Base-by-base conservation (phyloP, 139 green algal species). In the Coelastrella sp. region DNA sequence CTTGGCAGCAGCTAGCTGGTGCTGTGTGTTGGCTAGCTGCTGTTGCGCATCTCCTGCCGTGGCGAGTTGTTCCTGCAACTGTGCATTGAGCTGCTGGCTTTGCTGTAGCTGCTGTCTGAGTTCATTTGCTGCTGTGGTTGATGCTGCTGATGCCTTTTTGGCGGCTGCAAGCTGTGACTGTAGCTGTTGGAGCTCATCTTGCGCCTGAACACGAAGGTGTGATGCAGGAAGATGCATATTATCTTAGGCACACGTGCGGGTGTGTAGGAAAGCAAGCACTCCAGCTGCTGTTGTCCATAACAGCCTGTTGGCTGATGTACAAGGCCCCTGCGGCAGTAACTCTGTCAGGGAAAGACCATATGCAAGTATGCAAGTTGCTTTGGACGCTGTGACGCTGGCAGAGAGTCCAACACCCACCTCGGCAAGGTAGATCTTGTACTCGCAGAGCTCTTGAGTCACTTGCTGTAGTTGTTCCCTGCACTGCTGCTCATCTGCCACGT, bases 351-450 rank as follows among this genome's bases (percentile, higher is more conserved):
- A 47, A 47, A 47, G 32, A 47, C 32, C 32, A 47, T 47, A 47
- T 47, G 32, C 32, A 47, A 47, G 32, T 47, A 47, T 47, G 32
- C 32, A 47, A 47, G 32, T 47, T 47, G 32, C 32, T 47, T 47
- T 47, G 32, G 32, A 47, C 32, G 32, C 32, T 47, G 32, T 47
- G 32, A 47, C 32, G 32, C 5, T 16, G 22, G 14, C 32, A 19
- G 22, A 16, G 5, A 59, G 22, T 60, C 5, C 75, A 80, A 22
- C 14, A 17, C 80, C 17, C 10, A 86, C 80, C 80, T 86, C 80
- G 20, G 80, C 59, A 20, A 86, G n/a, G 22, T 86, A 86, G 7
- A n/a, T 59, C 59, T 86, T 86, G 59, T 86, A 86, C 22, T 86
- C 59, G 8, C 13, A 3, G 10, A 86, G 80, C 8, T 86, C 80